These are phyloP conservation scores for Heterobasidion irregulare DNA, from an alignment of 1,284 basidiomycete species.

Conservation along the genomic window DNA sequence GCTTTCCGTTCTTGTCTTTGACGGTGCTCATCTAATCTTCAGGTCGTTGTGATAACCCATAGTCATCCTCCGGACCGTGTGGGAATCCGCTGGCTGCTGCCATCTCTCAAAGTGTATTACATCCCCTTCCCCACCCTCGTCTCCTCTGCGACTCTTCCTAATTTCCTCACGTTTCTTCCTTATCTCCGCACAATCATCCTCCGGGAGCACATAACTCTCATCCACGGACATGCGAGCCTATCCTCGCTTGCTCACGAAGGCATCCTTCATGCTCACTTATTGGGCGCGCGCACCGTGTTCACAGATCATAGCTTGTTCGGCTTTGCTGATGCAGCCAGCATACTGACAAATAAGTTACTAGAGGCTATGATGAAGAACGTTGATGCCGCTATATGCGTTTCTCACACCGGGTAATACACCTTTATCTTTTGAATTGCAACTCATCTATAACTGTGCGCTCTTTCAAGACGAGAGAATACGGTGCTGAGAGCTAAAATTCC, in stretches of 20 bases:
- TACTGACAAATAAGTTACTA: constrained; percentile 94
- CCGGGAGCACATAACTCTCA: constrained; percentile 79
- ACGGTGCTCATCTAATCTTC: not conserved
- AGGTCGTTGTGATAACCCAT: constrained; percentile 96
- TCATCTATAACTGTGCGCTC: too few relatives aligned
- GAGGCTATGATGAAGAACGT: constrained; percentile 83
- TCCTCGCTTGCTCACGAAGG: constrained; percentile 90
- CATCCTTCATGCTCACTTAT: constrained; percentile 79
- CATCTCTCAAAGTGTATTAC: constrained; percentile 90
- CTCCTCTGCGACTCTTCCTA: constrained; percentile 87
- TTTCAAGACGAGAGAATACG: constrained; percentile 82
- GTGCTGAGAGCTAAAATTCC: constrained; percentile 72
- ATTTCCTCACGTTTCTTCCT: constrained; percentile 89
- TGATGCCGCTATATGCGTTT: constrained; percentile 93
- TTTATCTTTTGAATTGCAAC: not conserved
- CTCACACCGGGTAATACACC: constrained; percentile 80
- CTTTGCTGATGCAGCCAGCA: constrained; percentile 92
- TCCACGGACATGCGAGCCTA: constrained; percentile 91
- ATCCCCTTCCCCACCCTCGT: constrained; percentile 86
- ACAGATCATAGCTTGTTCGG: constrained; percentile 97
- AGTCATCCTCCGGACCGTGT: constrained; percentile 79
- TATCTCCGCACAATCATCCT: constrained; percentile 86
- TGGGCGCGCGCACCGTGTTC: constrained; percentile 85
- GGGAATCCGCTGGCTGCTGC: constrained; percentile 83
- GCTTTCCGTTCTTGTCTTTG: not conserved